phyloP scores from a whole-genome alignment of 768 basidiomycete species.

The Lactarius psammicola region DNA sequence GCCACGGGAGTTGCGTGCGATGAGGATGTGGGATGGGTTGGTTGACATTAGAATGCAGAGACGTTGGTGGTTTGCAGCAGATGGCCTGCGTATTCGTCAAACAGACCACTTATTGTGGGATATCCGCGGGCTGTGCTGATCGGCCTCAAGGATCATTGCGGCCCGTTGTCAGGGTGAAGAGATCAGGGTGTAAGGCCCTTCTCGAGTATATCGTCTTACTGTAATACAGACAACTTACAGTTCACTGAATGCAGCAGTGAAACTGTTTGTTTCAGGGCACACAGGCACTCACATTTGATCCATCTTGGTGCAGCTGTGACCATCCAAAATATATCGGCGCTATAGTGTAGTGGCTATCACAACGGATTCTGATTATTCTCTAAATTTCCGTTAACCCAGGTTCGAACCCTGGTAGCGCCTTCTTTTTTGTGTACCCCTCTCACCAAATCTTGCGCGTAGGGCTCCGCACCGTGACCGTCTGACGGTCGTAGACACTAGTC shows the following conservation, averaged over 20 bases:
- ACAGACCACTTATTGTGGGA: not conserved
- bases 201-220: not conserved
- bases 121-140: not conserved
- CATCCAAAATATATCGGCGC: constrained; percentile 26
- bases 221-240: not conserved
- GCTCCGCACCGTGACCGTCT: too few relatives aligned
- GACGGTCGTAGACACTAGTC: too few relatives aligned
- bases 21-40: constrained; percentile 85
- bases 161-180: not conserved
- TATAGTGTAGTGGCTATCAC: constrained; percentile 46
- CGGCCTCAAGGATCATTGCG: not conserved
- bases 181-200: not conserved
- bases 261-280: not conserved
- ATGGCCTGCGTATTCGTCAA: not conserved
- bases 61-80: not conserved
- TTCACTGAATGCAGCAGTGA: not conserved
- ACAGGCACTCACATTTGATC: not conserved
- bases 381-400: constrained; percentile 44
- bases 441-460: too few relatives aligned
- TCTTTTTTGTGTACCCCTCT: too few relatives aligned
- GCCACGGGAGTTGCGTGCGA: constrained; percentile 80
- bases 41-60: constrained; percentile 47
- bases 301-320: not conserved
- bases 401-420: constrained; percentile 49
- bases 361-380: constrained; percentile 40